Percentiles rank a stretch among this genome's conserved stretches.
These are phyloP conservation scores for Phtheirospermum japonicum DNA, from an alignment of 257 asterid genomes.

Conservation along the genomic window DNA sequence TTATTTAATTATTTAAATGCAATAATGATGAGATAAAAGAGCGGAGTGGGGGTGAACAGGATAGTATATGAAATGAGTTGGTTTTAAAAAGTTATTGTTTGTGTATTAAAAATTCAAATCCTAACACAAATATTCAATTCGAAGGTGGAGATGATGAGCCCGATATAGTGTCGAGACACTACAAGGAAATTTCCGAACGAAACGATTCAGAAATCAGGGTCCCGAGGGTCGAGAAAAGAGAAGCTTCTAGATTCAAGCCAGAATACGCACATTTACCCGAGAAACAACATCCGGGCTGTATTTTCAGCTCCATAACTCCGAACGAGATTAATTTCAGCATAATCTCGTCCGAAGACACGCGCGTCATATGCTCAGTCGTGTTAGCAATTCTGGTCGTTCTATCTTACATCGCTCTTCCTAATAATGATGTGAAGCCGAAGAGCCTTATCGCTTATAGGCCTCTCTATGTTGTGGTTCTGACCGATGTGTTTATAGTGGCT, in stretches of 20 bases:
- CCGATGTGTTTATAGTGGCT: conserved; percentile 53
- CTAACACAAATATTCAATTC: neutral
- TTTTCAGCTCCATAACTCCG: conserved; percentile 35
- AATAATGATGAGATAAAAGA: no score
- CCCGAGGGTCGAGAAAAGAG: conserved; percentile 20
- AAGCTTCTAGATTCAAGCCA: conserved; percentile 5
- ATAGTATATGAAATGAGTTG: no score
- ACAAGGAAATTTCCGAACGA: neutral
- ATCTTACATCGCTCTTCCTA: conserved; percentile 47
- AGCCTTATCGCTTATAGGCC: conserved; percentile 67
- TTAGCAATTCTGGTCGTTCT: conserved; percentile 59
- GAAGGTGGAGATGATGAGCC: conserved; percentile 32
- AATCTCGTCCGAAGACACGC: conserved; percentile 55
- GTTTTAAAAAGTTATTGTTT: no score
- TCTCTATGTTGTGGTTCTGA: conserved; percentile 55
- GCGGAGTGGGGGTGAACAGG: no score
- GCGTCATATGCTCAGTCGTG: conserved; percentile 53
- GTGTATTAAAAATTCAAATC: no score
- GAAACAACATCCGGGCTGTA: conserved; percentile 16
- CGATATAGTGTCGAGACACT: neutral
- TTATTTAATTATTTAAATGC: no score
- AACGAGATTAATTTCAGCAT: conserved; percentile 59
- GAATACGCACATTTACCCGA: conserved; percentile 18
- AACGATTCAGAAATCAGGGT: conserved; percentile 17
- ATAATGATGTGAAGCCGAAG: conserved; percentile 42